Evolutionary conservation across 2,329 filamentous ascomycete species (phyloP).

Genomic region (Pseudocercospora pini-densiflorae): DNA sequence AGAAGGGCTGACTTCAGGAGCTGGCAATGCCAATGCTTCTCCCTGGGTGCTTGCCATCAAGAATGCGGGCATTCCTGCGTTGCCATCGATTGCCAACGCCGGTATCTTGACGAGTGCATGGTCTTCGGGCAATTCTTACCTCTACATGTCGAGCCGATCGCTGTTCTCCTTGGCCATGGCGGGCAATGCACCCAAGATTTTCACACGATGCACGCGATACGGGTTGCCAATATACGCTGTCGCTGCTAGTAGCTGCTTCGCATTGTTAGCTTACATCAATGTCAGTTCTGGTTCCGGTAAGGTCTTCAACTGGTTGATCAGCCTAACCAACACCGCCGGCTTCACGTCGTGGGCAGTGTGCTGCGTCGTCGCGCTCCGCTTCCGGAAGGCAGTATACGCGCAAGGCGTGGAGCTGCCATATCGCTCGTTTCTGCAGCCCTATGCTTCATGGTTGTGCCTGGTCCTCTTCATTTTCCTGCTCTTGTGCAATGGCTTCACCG

Average conservation of each 20-base stretch:
- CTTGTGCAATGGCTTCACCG: not conserved
- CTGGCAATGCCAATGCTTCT: conserved; percentile 30
- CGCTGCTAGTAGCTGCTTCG: not conserved
- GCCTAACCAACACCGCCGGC: not conserved
- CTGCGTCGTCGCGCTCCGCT: not conserved
- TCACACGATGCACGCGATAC: not conserved
- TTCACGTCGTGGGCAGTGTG: not conserved
- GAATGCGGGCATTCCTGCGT: conserved; percentile 66
- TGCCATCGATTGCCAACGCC: conserved; percentile 56
- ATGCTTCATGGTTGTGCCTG: not conserved
- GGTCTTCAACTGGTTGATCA: conserved; percentile 4
- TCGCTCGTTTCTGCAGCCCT: conserved; percentile 2
- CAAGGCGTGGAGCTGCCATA: not conserved
- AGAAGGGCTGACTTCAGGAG: not conserved
- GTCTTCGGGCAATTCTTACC: not conserved
- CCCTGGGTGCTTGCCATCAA: conserved; percentile 74
- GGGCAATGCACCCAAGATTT: not conserved
- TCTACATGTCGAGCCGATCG: conserved; percentile 1
- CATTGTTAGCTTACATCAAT: not conserved
- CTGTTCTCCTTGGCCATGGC: not conserved
- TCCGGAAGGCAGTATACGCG: not conserved
- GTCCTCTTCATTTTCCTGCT: not conserved
- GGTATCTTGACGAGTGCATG: not conserved
- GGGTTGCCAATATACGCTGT: not conserved
- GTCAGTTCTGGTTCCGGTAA: not conserved